Evolutionary conservation across 345 rosid genomes (phyloP).

Genomic region (Isatis tinctoria): DNA sequence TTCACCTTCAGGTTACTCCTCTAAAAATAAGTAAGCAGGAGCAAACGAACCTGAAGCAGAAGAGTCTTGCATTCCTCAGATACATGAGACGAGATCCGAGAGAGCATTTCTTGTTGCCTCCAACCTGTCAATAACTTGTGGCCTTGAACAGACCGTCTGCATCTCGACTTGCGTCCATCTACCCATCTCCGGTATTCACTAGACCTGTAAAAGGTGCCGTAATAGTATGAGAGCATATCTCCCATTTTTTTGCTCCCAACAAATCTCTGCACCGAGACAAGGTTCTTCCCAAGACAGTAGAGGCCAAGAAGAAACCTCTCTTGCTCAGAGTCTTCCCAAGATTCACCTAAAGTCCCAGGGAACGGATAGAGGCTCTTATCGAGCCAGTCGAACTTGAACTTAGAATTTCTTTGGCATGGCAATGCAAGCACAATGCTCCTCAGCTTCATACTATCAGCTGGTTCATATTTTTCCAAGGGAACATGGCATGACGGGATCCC

Average conservation of each 20-base stretch:
- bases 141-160: constrained; percentile 47
- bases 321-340: constrained; percentile 46
- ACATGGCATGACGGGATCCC: not conserved
- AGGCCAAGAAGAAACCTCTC: constrained; percentile 64
- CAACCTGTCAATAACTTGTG: constrained; percentile 62
- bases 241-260: constrained; percentile 57
- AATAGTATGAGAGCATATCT: constrained; percentile 59
- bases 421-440: constrained; percentile 34
- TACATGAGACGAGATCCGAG: constrained; percentile 43
- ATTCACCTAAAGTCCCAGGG: constrained; percentile 47
- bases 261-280: constrained; percentile 49
- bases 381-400: constrained; percentile 32
- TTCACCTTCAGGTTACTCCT: not conserved
- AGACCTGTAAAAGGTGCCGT: constrained; percentile 63
- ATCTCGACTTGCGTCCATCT: constrained; percentile 50
- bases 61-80: constrained; percentile 45
- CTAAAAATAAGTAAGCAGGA: not conserved
- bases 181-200: constrained; percentile 56
- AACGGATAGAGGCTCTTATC: constrained; percentile 38
- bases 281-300: constrained; percentile 67
- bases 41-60: constrained; percentile 51
- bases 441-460: constrained; percentile 1
- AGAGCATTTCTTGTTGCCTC: constrained; percentile 62
- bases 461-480: not conserved
- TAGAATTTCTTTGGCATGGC: constrained; percentile 31